Percentiles rank a stretch among this genome's conserved stretches.
phyloP scores from a whole-genome alignment of 805 yeast genomes.

The Sugiyamaella mastotermitis region DNA sequence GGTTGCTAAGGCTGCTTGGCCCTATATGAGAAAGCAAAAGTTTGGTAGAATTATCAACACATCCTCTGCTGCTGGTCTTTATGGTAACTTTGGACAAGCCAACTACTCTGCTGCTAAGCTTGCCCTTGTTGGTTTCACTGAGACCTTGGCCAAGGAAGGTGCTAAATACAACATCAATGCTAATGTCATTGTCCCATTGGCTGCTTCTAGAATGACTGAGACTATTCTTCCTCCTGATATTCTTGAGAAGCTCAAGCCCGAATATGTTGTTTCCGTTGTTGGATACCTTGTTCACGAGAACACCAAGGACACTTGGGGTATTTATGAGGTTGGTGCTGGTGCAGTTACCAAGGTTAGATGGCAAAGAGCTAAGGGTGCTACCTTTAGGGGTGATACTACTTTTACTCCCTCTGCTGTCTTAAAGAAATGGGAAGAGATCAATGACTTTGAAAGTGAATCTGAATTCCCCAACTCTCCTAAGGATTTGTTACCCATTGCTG shows the following conservation, averaged over 20 bases:
- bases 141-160: constrained; percentile 95
- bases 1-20: constrained; percentile 89
- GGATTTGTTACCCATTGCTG: constrained; percentile 60
- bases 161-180: constrained; percentile 72
- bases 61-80: constrained; percentile 95
- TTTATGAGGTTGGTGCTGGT: constrained; percentile 93
- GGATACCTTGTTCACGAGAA: constrained; percentile 68
- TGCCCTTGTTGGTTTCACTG: constrained; percentile 85
- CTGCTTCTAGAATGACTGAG: constrained; percentile 96
- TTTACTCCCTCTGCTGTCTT: constrained; percentile 85
- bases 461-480: constrained; percentile 69
- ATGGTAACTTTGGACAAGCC: constrained; percentile 95
- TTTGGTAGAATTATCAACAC: constrained; percentile 89
- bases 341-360: constrained; percentile 86
- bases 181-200: constrained; percentile 89
- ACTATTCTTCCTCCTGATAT: constrained; percentile 79
- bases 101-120: constrained; percentile 92
- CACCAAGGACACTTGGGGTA: constrained; percentile 60
- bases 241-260: constrained; percentile 74
- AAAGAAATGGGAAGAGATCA: constrained; percentile 55
- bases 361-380: constrained; percentile 86
- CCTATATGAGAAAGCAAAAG: constrained; percentile 72
- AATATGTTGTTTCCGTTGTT: constrained; percentile 87
- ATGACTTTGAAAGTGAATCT: constrained; percentile 48
- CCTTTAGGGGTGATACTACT: constrained; percentile 68